phyloP scores from a whole-genome alignment of 2,329 filamentous ascomycete genomes.

The Davidsoniella virescens region DNA sequence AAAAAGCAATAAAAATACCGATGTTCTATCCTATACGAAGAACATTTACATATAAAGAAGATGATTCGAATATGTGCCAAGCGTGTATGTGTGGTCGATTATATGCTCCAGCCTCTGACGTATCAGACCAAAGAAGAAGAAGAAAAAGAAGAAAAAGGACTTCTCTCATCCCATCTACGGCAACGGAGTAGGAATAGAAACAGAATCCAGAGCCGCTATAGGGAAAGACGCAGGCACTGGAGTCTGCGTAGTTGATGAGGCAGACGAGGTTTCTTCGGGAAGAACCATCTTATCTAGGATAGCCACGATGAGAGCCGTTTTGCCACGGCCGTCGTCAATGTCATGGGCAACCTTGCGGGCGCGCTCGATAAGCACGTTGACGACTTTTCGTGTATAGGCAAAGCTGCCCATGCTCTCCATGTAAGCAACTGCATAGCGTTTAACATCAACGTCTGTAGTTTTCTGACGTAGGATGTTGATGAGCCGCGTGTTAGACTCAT shows the following conservation, averaged over 20 bases:
- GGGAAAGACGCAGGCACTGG: too few relatives aligned
- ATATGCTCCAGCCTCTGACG: too few relatives aligned
- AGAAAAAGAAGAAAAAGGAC: too few relatives aligned
- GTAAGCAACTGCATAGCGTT: conserved; percentile 76
- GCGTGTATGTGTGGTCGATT: too few relatives aligned
- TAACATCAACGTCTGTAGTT: conserved; percentile 71
- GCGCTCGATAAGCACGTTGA: conserved; percentile 45
- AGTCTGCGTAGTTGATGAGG: too few relatives aligned
- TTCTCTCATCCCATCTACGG: too few relatives aligned
- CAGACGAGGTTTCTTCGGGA: neutral
- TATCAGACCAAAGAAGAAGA: too few relatives aligned
- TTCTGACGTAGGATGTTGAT: conserved; percentile 89
- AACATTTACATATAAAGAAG: too few relatives aligned
- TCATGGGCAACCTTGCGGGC: conserved; percentile 46
- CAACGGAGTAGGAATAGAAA: too few relatives aligned
- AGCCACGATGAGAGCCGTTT: conserved; percentile 40
- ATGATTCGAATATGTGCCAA: too few relatives aligned
- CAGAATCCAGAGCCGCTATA: too few relatives aligned
- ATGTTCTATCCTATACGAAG: neutral
- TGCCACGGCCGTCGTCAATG: conserved; percentile 44
- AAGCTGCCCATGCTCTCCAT: conserved; percentile 88
- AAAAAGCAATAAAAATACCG: neutral
- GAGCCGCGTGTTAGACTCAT: conserved; percentile 59
- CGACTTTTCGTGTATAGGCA: conserved; percentile 59
- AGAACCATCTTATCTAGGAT: conserved; percentile 52